Evolutionary conservation across 129 eudicot species (phyloP).

Genomic region (Flaveria brownii): DNA sequence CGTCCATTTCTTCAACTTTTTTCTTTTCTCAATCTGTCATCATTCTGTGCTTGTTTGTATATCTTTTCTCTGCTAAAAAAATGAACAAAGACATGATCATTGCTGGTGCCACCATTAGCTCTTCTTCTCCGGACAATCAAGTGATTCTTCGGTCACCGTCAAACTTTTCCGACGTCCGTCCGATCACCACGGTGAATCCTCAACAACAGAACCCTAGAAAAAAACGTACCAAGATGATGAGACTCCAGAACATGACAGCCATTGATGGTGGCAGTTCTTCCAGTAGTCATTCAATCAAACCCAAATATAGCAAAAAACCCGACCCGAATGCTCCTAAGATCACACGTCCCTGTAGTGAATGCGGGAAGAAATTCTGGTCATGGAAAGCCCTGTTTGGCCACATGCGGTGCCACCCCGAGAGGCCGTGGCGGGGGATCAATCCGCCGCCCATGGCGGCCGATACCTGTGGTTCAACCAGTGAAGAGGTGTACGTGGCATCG

Average conservation of each 20-base stretch:
- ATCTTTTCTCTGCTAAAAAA: background rate
- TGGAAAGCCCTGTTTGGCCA: slow-evolving; percentile 85
- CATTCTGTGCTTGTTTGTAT: background rate
- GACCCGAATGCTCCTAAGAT: slow-evolving; percentile 70
- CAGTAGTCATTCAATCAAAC: slow-evolving; percentile 21
- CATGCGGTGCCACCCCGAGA: slow-evolving; percentile 98
- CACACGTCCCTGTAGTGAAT: slow-evolving; percentile 71
- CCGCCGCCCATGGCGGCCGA: slow-evolving; percentile 49
- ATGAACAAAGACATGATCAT: slow-evolving; percentile 21
- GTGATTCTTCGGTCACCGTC: slow-evolving; percentile 23
- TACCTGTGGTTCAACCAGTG: slow-evolving; percentile 34
- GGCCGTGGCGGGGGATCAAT: slow-evolving; percentile 90
- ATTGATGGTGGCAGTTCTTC: slow-evolving; percentile 1
- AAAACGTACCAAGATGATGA: slow-evolving; percentile 52
- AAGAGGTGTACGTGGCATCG: slow-evolving; percentile 66
- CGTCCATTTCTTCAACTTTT: slow-evolving; percentile 30
- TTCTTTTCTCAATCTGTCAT: slow-evolving; percentile 15
- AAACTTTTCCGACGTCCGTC: slow-evolving; percentile 10
- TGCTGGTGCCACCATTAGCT: slow-evolving; percentile 25
- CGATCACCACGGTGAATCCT: slow-evolving; percentile 15
- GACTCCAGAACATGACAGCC: slow-evolving; percentile 13
- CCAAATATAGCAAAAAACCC: slow-evolving; percentile 50
- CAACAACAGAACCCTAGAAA: slow-evolving; percentile 46
- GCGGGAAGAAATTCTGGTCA: slow-evolving; percentile 82
- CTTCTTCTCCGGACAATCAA: slow-evolving; percentile 27